phyloP scores from a whole-genome alignment of 768 basidiomycete species.

The Tylopilus sp. region DNA sequence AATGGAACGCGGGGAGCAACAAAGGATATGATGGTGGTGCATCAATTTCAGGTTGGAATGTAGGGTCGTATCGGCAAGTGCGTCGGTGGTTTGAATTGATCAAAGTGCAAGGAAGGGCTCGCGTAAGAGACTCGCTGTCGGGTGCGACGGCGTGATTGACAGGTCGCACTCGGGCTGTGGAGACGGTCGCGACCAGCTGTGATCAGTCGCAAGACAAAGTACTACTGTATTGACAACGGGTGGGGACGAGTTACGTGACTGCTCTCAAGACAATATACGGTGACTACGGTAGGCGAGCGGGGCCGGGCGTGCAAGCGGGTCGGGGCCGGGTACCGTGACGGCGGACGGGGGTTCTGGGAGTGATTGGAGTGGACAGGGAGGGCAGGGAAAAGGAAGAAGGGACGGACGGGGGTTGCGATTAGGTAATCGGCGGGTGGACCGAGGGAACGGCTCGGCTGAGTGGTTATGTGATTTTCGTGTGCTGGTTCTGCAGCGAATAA shows the following conservation, averaged over 20 bases:
- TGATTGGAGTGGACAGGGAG: not conserved
- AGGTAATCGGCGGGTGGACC: constrained; percentile 7
- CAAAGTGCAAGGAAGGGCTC: not conserved
- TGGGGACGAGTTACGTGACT: too few species aligned
- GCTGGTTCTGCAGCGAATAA: constrained; percentile 13
- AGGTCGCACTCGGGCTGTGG: not conserved
- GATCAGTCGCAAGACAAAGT: too few species aligned
- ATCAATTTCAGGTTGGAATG: not conserved
- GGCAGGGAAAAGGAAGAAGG: not conserved
- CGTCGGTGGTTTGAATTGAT: not conserved
- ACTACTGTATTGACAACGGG: too few species aligned
- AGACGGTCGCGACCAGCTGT: too few species aligned
- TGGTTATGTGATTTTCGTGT: constrained; percentile 5
- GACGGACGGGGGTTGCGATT: not conserved
- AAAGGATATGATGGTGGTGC: too few species aligned
- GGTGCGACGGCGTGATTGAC: too few species aligned
- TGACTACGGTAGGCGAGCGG: too few species aligned
- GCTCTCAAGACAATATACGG: too few species aligned
- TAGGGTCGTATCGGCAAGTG: constrained; percentile 12
- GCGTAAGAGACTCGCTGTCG: too few species aligned
- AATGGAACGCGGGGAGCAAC: not conserved
- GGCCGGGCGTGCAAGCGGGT: not conserved
- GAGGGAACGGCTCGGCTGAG: constrained; percentile 15
- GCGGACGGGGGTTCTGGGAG: not conserved
- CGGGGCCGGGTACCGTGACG: too few species aligned